Conservation (phyloP, 2,329 filamentous ascomycete genomes). For the Thielaviopsis populi region DNA sequence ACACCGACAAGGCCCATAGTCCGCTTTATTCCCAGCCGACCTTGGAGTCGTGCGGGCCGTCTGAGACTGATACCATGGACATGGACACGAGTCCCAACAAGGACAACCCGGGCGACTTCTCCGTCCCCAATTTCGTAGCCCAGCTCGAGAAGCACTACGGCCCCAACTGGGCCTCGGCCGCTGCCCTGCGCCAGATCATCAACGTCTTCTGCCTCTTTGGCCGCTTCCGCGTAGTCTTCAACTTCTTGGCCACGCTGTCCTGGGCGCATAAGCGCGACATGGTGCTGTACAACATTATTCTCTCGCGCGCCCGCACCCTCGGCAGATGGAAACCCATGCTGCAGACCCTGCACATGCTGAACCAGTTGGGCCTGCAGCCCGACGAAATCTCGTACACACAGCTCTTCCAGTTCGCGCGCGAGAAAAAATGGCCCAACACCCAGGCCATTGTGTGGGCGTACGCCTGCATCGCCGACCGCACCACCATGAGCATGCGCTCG, state of each 20-base stretch:
- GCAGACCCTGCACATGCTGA: neutral
- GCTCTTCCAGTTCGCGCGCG: slow-evolving; percentile 9
- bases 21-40: neutral
- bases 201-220: slow-evolving; percentile 30
- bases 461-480: slow-evolving; percentile 21
- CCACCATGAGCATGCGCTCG: slow-evolving; percentile 22
- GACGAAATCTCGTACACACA: slow-evolving; percentile 12
- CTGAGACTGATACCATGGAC: neutral
- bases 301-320: slow-evolving; percentile 11
- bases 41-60: neutral
- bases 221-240: slow-evolving; percentile 13
- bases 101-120: neutral
- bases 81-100: neutral
- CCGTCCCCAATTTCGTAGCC: slow-evolving; percentile 24
- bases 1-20: neutral
- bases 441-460: slow-evolving; percentile 25
- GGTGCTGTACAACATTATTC: slow-evolving; percentile 12
- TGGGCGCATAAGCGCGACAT: slow-evolving; percentile 3
- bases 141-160: slow-evolving; percentile 32
- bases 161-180: slow-evolving; percentile 29
- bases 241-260: neutral
- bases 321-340: neutral
- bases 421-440: slow-evolving; percentile 19
- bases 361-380: neutral
- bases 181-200: slow-evolving; percentile 27